Base-by-base conservation (phyloP, 106 monocot species). In the Apostasia shenzhenica region DNA sequence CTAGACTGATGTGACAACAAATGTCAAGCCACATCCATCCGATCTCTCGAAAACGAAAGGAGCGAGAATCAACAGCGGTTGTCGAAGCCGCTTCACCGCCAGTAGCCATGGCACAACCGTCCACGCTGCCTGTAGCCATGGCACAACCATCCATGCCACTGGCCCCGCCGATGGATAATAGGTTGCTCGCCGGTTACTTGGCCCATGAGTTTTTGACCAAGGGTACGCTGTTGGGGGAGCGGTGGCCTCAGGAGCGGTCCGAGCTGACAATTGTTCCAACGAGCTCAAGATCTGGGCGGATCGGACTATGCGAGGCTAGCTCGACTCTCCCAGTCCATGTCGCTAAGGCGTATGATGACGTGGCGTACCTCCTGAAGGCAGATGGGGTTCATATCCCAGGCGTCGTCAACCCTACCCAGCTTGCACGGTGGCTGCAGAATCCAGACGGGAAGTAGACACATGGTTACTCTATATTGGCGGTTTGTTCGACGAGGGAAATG, bases 191-290 rank as follows among this genome's bases (percentile, higher is more conserved):
- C 14, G 94, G 94, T 8, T 91, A 91, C 81, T 55, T 94, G 41
- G 94, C 94, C 56, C 87, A 94, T 81, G 94, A 94, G 88, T 94
- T 85, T 70, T 80, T 91, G 63, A 81, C 85, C 40, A 72, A 65
- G 44, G 87, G 94, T 10, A 88, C 91, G 7, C 57, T 94, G 12
- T 66, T 83, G 12, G 84, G 84, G 4, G 9, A 74, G 66, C 40
- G n/a, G 49, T 63, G 54, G 70, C 54, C 65, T 59, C 80, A 73
- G 10, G 58, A 57, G 45, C 73, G 69, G 26, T 37, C 60, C 68
- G 81, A 67, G 38, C 64, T 72, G 13, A 2, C n/a, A 2, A 45
- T 43, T 69, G 67, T 55, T 10, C 14, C 48, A 39, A 44, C 26
- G 26, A 26, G 40, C 4, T 64, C 8, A 46, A 46, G 12, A 14